phyloP scores from a whole-genome alignment of 2,329 filamentous ascomycete genomes.

The Fusarium stilboides region DNA sequence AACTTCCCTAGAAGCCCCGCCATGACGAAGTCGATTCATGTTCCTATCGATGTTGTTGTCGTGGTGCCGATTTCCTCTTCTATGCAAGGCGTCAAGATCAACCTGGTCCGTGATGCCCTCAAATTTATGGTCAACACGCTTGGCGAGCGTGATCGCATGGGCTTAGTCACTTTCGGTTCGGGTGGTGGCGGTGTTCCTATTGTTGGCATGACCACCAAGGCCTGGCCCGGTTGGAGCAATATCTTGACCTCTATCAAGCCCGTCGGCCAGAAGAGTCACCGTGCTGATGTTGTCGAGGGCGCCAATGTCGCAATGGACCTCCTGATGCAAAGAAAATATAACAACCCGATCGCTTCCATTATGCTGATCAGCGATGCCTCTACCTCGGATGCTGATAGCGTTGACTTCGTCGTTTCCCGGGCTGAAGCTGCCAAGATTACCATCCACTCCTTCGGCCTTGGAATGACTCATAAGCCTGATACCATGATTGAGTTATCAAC shows the following conservation, averaged over 20 bases:
- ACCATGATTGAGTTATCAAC: slow-evolving; percentile 98
- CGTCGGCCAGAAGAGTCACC: slow-evolving; percentile 95
- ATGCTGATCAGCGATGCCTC: slow-evolving; percentile 98
- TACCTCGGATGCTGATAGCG: slow-evolving; percentile 92
- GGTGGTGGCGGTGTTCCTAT: slow-evolving; percentile 93
- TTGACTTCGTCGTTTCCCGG: slow-evolving; percentile 96
- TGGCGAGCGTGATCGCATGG: slow-evolving; percentile 96
- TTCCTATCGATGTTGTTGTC: slow-evolving; percentile 94
- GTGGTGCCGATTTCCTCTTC: slow-evolving; percentile 98
- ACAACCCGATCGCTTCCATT: slow-evolving; percentile 95
- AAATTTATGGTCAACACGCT: slow-evolving; percentile 92
- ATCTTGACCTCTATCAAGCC: slow-evolving; percentile 90
- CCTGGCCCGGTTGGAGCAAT: slow-evolving; percentile 92
- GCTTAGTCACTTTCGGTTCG: slow-evolving; percentile 95
- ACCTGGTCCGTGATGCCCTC: slow-evolving; percentile 89
- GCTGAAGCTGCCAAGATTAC: slow-evolving; percentile 98
- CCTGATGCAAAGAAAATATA: slow-evolving; percentile 96
- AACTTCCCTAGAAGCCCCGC: slow-evolving; percentile 69
- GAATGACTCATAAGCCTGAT: slow-evolving; percentile 97
- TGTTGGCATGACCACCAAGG: slow-evolving; percentile 98
- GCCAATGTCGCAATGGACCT: slow-evolving; percentile 99
- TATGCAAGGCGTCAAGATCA: slow-evolving; percentile 99
- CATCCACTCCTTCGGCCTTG: slow-evolving; percentile 96
- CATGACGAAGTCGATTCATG: slow-evolving; percentile 75
- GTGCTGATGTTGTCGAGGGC: slow-evolving; percentile 96